phyloP scores from a whole-genome alignment of 1,139 yeast genomes.

The Lodderomyces jiufengensis region DNA sequence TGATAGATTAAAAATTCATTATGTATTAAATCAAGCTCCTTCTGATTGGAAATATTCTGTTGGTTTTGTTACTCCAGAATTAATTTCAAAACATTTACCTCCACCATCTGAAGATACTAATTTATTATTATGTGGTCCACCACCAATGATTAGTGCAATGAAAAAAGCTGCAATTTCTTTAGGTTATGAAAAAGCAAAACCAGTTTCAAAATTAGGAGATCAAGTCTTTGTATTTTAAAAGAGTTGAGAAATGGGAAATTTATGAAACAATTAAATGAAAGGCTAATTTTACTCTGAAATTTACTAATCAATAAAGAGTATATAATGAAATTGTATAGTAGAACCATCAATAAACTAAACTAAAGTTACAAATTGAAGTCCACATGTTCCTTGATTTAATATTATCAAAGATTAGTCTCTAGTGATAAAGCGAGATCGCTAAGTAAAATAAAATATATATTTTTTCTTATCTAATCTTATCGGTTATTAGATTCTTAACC shows the following conservation, averaged over 20 bases:
- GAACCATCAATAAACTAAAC: too few species aligned
- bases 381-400: too few species aligned
- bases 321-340: too few species aligned
- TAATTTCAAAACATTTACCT: slow-evolving; percentile 54
- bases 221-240: slow-evolving; percentile 79
- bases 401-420: too few species aligned
- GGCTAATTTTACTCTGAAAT: too few species aligned
- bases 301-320: too few species aligned
- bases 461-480: too few species aligned
- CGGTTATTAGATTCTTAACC: too few species aligned
- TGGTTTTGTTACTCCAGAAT: slow-evolving; percentile 75
- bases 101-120: slow-evolving; percentile 59
- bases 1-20: slow-evolving; percentile 70
- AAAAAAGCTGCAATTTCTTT: slow-evolving; percentile 77
- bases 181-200: slow-evolving; percentile 85
- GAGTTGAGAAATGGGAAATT: not conserved
- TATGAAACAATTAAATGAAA: too few species aligned
- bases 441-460: too few species aligned
- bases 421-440: too few species aligned
- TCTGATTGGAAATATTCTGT: slow-evolving; percentile 45
- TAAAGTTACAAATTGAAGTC: too few species aligned
- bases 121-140: slow-evolving; percentile 90
- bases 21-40: slow-evolving; percentile 72
- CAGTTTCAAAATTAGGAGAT: slow-evolving; percentile 89
- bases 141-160: slow-evolving; percentile 77